Conservation (phyloP, 495 filamentous ascomycete species). For the Penicillium psychrofluorescens region DNA sequence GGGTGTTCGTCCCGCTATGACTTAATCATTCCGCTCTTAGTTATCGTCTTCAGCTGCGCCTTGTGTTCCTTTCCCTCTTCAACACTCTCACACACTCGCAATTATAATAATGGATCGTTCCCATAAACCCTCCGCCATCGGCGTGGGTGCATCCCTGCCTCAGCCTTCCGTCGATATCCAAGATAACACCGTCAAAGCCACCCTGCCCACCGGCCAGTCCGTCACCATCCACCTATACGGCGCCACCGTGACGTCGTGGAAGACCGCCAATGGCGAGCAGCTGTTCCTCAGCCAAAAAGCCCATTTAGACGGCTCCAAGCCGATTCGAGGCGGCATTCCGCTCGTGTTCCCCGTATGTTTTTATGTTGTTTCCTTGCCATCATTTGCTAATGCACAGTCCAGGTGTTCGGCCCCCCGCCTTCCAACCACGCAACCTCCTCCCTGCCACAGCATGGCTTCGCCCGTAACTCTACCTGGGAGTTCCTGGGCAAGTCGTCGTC, state of each 20-base stretch:
- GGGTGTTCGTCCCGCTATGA: constrained; percentile 9
- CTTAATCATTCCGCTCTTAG: constrained; percentile 1
- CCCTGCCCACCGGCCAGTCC: constrained; percentile 76
- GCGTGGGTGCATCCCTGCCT: constrained; percentile 54
- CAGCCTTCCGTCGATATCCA: constrained; percentile 63
- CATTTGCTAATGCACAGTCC: background rate
- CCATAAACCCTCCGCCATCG: constrained; percentile 74
- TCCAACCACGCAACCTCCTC: constrained; percentile 59
- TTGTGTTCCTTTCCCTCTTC: background rate
- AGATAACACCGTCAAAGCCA: constrained; percentile 62
- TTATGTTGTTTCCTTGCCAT: background rate
- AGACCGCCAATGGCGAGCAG: constrained; percentile 69
- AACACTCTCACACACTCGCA: background rate
- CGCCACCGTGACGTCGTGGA: constrained; percentile 92
- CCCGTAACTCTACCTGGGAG: constrained; percentile 69
- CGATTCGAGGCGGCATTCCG: constrained; percentile 65
- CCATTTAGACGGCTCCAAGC: constrained; percentile 57
- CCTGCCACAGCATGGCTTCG: constrained; percentile 94
- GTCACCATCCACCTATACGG: constrained; percentile 82
- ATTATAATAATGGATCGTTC: constrained; percentile 58
- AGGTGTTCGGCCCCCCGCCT: constrained; percentile 87
- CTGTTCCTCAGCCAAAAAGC: constrained; percentile 81
- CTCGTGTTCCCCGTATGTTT: constrained; percentile 85
- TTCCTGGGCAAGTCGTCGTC: constrained; percentile 58
- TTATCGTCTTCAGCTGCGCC: background rate